Percentiles rank a stretch among this genome's conserved stretches.
Evolutionary conservation across 352 stramenopile genomes (phyloP).

Genomic region (Globisporangium acanthophoron): DNA sequence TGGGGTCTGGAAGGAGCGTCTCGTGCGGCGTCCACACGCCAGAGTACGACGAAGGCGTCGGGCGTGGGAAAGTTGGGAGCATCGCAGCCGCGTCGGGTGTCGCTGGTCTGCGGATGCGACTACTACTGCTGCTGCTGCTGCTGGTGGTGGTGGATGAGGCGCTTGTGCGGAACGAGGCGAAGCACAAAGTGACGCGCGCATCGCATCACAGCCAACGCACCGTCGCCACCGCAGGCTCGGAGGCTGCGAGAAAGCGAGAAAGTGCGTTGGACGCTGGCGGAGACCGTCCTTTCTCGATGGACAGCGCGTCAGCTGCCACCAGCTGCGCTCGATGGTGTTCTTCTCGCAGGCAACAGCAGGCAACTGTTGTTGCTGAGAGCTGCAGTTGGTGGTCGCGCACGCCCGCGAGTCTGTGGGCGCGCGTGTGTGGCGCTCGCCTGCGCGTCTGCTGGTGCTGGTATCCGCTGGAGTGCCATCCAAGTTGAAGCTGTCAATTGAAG

Average conservation of each 20-base stretch:
- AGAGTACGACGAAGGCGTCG: neutral
- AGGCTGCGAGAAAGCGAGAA: slow-evolving; percentile 2
- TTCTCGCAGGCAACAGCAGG: too few species aligned
- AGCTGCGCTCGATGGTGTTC: too few species aligned
- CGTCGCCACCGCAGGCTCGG: neutral
- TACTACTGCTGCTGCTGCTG: neutral
- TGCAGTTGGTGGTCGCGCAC: too few species aligned
- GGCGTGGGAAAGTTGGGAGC: neutral
- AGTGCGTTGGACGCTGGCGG: slow-evolving; percentile 2
- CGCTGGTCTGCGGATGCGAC: neutral
- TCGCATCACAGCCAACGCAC: slow-evolving; percentile 2
- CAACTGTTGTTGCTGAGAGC: too few species aligned
- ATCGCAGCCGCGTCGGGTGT: neutral
- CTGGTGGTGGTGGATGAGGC: slow-evolving; percentile 4
- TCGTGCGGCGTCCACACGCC: neutral
- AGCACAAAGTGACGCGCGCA: slow-evolving; percentile 10
- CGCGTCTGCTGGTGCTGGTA: neutral
- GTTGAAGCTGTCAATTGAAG: neutral
- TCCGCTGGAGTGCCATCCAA: neutral
- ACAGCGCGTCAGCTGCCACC: too few species aligned
- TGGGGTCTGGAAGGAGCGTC: slow-evolving; percentile 1
- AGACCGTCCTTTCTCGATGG: too few species aligned
- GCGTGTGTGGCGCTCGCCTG: neutral
- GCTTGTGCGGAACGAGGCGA: slow-evolving; percentile 3
- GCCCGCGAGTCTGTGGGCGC: neutral